Evolutionary conservation across 176 grass and related monocot species (phyloP).

Genomic region (Elymus sibiricus): DNA sequence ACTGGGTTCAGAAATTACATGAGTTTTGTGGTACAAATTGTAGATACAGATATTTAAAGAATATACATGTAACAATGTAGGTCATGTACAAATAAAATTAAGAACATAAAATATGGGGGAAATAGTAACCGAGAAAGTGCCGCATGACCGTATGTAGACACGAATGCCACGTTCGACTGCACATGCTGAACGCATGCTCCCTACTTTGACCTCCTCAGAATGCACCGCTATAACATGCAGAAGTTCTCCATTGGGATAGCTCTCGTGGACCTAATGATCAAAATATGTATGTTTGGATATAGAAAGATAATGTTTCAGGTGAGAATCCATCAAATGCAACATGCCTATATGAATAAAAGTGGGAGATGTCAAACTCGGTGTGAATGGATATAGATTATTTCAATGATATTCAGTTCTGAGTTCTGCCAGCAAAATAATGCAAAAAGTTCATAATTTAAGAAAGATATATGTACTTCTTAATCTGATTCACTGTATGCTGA

Average conservation of each 20-base stretch:
- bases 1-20: not conserved
- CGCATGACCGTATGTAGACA: not conserved
- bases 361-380: not conserved
- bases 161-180: not conserved
- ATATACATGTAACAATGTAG: not conserved
- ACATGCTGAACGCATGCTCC: not conserved
- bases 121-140: not conserved
- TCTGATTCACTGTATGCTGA: not conserved
- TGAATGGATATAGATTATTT: not conserved
- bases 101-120: not conserved
- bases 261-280: not conserved
- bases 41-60: not conserved
- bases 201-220: not conserved
- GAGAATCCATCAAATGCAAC: not conserved
- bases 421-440: not conserved
- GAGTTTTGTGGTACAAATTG: not conserved
- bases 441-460: not conserved
- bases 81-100: not conserved
- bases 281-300: not conserved
- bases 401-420: not conserved
- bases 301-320: not conserved
- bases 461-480: not conserved
- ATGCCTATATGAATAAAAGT: not conserved
- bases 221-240: not conserved
- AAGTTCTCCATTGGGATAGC: not conserved